Evolutionary conservation across 768 basidiomycete species (phyloP).

Genomic region (Suillus americanus): DNA sequence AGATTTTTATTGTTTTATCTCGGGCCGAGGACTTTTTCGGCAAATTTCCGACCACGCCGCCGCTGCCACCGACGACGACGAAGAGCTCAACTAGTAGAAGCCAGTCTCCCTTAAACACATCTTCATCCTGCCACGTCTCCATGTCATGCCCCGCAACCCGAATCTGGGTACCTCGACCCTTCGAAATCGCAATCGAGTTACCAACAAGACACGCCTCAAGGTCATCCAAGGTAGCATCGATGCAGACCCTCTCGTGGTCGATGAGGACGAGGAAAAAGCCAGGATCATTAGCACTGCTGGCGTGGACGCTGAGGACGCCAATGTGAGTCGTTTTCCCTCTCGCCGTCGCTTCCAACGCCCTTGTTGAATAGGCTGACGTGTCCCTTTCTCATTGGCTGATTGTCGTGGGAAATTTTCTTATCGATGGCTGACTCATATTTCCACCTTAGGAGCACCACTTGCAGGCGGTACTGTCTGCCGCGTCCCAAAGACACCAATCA

Average conservation of each 20-base stretch:
- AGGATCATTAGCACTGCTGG: conserved; percentile 79
- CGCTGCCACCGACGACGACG: conserved; percentile 53
- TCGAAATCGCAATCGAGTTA: conserved; percentile 87
- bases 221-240: conserved; percentile 82
- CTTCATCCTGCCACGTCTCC: conserved; percentile 46
- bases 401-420: conserved; percentile 43
- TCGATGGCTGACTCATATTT: conserved; percentile 54
- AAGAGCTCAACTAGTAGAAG: conserved; percentile 26
- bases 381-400: conserved; percentile 46
- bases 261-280: conserved; percentile 86
- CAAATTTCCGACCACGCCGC: conserved; percentile 61
- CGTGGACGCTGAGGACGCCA: conserved; percentile 91
- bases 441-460: conserved; percentile 53
- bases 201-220: conserved; percentile 89
- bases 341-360: conserved; percentile 35
- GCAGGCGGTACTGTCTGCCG: conserved; percentile 56
- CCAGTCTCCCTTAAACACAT: conserved; percentile 39
- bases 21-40: conserved; percentile 65
- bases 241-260: conserved; percentile 74
- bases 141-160: conserved; percentile 87
- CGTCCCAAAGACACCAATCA: conserved; percentile 47
- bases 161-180: conserved; percentile 75
- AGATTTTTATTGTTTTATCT: conserved; percentile 35
- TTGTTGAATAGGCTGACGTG: conserved; percentile 46
- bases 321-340: conserved; percentile 61